These are phyloP conservation scores for Boletus austroedulis DNA, from an alignment of 1,284 basidiomycete species.

Conservation along the genomic window DNA sequence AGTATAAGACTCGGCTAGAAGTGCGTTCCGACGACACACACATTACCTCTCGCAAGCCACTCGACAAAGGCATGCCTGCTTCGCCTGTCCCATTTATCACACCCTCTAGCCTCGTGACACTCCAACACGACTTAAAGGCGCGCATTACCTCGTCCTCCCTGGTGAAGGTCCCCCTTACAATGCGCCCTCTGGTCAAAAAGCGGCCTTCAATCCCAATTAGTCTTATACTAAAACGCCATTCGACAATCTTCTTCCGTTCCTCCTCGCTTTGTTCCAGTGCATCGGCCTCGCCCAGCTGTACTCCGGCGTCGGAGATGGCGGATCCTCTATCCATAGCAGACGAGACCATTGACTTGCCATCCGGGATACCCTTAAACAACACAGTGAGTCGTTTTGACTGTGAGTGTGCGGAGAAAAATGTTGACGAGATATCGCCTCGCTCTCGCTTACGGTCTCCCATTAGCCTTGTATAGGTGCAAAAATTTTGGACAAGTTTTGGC, in stretches of 20 bases:
- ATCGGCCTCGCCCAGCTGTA: slow-evolving; percentile 11
- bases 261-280: slow-evolving; percentile 17
- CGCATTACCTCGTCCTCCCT: slow-evolving; percentile 26
- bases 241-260: slow-evolving; percentile 25
- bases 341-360: background rate
- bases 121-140: slow-evolving; percentile 32
- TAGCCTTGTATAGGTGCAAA: slow-evolving; percentile 32
- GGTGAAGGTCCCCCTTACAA: slow-evolving; percentile 28
- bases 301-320: slow-evolving; percentile 19
- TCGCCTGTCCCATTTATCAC: slow-evolving; percentile 29
- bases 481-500: slow-evolving; percentile 34
- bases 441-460: background rate
- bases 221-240: slow-evolving; percentile 28
- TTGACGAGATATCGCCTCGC: slow-evolving; percentile 11
- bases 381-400: slow-evolving; percentile 17
- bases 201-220: slow-evolving; percentile 26
- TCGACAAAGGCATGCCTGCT: slow-evolving; percentile 22
- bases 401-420: background rate
- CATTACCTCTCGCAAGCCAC: slow-evolving; percentile 18
- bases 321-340: slow-evolving; percentile 18
- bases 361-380: background rate
- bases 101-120: slow-evolving; percentile 27
- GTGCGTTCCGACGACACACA: slow-evolving; percentile 11
- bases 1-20: slow-evolving; percentile 19
- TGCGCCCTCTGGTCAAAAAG: slow-evolving; percentile 32